Percentiles rank a stretch among this genome's conserved stretches.
phyloP scores from a whole-genome alignment of 2,329 filamentous ascomycete genomes.

The Colletotrichum coccodes region DNA sequence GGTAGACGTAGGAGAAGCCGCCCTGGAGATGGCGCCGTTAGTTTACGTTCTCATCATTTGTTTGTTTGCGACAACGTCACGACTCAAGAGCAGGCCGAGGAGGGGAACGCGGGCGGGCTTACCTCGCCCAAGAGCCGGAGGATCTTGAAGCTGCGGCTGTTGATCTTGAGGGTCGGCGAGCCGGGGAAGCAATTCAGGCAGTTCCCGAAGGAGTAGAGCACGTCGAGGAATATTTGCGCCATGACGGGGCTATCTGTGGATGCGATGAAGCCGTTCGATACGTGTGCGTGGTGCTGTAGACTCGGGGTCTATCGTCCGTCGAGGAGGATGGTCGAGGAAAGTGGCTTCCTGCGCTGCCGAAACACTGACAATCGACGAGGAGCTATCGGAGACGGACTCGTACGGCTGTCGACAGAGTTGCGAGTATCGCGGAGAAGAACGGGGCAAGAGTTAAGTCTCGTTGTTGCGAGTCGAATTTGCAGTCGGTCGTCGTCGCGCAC shows the following conservation, averaged over 20 bases:
- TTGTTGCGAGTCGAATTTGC: slow-evolving; percentile 1
- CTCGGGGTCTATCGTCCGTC: neutral
- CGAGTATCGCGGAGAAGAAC: neutral
- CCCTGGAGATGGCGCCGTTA: slow-evolving; percentile 63
- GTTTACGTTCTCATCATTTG: neutral
- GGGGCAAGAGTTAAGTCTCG: neutral
- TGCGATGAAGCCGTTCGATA: neutral
- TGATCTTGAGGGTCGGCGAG: slow-evolving; percentile 94
- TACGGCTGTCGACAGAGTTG: neutral
- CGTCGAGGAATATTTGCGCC: slow-evolving; percentile 87
- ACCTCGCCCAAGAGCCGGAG: slow-evolving; percentile 92
- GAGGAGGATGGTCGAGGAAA: neutral
- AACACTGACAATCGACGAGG: neutral
- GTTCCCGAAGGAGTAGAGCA: slow-evolving; percentile 91
- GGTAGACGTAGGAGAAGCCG: slow-evolving; percentile 98
- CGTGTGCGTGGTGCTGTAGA: neutral
- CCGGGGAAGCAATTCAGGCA: slow-evolving; percentile 97
- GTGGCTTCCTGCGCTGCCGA: neutral
- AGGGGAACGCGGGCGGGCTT: slow-evolving; percentile 39
- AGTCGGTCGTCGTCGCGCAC: neutral
- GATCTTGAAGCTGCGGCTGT: slow-evolving; percentile 95
- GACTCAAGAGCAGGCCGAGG: neutral
- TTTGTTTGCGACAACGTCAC: neutral
- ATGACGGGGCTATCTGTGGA: slow-evolving; percentile 55
- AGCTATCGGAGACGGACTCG: neutral